Percentiles rank a stretch among this genome's conserved stretches.
Conservation (phyloP, 148 eudicot genomes). For the Camellia lanceoleosa region DNA sequence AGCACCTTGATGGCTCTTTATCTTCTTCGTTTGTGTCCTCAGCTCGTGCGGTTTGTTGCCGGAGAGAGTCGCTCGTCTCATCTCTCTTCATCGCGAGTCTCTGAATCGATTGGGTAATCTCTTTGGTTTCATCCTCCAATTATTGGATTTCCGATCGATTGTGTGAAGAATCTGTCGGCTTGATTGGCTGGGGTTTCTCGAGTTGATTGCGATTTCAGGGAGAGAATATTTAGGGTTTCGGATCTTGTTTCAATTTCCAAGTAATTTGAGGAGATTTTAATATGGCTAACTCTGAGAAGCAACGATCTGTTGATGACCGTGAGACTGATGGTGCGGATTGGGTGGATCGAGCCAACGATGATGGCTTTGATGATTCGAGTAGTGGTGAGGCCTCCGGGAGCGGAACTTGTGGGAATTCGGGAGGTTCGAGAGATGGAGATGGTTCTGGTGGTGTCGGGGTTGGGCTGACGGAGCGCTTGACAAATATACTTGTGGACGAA, state of each 20-base stretch:
- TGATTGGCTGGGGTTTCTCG: background rate
- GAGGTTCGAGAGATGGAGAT: slow-evolving; percentile 12
- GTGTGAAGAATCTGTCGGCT: background rate
- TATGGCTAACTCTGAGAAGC: slow-evolving; percentile 42
- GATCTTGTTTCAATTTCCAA: background rate
- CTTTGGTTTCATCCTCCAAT: background rate
- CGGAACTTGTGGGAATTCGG: slow-evolving; percentile 12
- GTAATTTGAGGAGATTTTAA: background rate
- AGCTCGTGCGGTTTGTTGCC: background rate
- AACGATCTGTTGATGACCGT: slow-evolving; percentile 32
- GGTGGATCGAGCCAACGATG: slow-evolving; percentile 16
- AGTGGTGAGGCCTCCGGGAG: slow-evolving; percentile 14
- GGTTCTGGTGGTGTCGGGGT: slow-evolving; percentile 18
- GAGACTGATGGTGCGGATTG: slow-evolving; percentile 26
- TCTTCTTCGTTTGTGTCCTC: background rate
- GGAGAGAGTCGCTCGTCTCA: background rate
- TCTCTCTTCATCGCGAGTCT: background rate
- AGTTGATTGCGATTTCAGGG: background rate
- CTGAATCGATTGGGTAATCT: background rate
- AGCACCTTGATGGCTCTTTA: too few relatives aligned
- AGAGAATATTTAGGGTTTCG: slow-evolving; percentile 13
- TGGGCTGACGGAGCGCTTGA: slow-evolving; percentile 47
- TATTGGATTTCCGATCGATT: background rate
- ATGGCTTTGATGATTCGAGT: slow-evolving; percentile 17
- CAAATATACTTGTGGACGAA: slow-evolving; percentile 41